Evolutionary conservation across 2,329 filamentous ascomycete species (phyloP).

Genomic region (Endothia cerciana): DNA sequence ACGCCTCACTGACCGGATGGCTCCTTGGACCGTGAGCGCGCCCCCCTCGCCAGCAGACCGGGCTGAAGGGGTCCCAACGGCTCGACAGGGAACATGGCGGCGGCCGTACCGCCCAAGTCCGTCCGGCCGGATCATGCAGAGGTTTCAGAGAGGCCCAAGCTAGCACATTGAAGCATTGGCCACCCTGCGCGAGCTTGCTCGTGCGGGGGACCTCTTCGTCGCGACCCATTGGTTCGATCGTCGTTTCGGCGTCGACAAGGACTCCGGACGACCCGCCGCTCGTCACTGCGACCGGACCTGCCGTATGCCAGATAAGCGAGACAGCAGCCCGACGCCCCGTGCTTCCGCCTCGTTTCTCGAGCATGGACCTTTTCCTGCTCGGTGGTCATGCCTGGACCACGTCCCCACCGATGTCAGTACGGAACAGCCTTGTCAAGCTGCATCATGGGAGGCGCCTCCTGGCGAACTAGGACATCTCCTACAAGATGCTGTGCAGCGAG

Average conservation of each 20-base stretch:
- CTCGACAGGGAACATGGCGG: not conserved
- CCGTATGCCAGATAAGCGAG: not conserved
- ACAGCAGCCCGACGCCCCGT: not conserved
- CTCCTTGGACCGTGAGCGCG: not conserved
- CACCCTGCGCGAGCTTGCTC: not conserved
- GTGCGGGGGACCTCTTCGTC: not conserved
- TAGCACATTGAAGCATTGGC: constrained; percentile 2
- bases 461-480: not conserved
- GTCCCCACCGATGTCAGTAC: not conserved
- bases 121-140: not conserved
- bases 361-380: not conserved
- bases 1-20: not conserved
- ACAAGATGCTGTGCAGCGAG: not conserved
- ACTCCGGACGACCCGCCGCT: not conserved
- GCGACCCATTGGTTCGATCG: not conserved
- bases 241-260: not conserved
- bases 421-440: no score
- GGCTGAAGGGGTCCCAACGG: not conserved
- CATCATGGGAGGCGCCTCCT: not conserved
- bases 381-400: not conserved
- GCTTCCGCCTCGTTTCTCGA: not conserved
- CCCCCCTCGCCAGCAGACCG: not conserved
- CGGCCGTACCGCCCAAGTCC: no score
- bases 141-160: not conserved
- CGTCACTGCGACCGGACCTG: not conserved